phyloP scores from a whole-genome alignment of 192 early-diverging fungal species.

The Umbelopsis ramanniana region DNA sequence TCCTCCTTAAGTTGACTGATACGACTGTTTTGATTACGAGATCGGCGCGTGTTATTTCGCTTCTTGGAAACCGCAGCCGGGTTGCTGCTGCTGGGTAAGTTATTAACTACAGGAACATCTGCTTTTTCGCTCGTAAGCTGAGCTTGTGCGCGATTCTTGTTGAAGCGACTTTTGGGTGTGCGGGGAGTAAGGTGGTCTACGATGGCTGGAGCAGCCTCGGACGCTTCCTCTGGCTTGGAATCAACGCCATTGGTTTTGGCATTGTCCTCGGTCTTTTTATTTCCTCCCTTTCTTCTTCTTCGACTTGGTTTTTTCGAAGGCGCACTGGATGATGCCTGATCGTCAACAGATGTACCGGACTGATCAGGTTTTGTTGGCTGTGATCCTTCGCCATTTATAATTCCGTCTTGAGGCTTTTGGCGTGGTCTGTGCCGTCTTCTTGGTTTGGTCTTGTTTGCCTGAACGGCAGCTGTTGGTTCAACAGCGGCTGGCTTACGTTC shows the following conservation, averaged over 20 bases:
- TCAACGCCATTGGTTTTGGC: background rate
- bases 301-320: background rate
- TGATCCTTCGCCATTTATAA: background rate
- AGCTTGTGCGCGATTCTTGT: slow-evolving; percentile 29
- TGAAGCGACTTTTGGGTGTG: slow-evolving; percentile 11
- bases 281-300: slow-evolving; percentile 1
- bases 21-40: slow-evolving; percentile 9
- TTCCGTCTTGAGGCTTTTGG: background rate
- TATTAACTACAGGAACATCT: background rate
- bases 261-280: background rate
- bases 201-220: background rate
- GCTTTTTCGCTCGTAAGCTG: slow-evolving; percentile 11
- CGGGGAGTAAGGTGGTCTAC: background rate
- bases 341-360: background rate
- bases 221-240: background rate
- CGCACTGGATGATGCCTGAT: slow-evolving; percentile 1
- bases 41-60: slow-evolving; percentile 5
- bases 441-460: background rate
- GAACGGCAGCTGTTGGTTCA: background rate
- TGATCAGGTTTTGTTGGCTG: slow-evolving; percentile 2
- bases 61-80: background rate
- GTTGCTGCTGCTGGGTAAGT: background rate
- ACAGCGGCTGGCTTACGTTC: background rate
- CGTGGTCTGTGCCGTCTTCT: slow-evolving; percentile 1
- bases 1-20: slow-evolving; percentile 26